A percentile compares a stretch with the other conserved stretches of the same genome.
Conservation (phyloP, 2,329 filamentous ascomycete genomes). For the Fusarium sp. region DNA sequence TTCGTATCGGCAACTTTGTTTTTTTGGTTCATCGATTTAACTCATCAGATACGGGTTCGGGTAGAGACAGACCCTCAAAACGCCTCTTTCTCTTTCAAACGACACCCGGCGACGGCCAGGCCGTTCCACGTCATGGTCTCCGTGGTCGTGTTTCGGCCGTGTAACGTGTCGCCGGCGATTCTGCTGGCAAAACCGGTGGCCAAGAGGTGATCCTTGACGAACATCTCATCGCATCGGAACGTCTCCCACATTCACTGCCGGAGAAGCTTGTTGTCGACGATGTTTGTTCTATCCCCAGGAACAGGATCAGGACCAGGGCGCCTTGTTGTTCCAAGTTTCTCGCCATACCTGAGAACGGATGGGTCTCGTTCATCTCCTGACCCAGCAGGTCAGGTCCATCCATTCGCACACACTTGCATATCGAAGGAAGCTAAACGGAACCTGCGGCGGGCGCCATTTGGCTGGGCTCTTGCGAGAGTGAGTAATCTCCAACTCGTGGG, state of each 20-base stretch:
- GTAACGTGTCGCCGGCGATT: conserved; percentile 26
- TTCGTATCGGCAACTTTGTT: neutral
- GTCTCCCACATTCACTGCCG: neutral
- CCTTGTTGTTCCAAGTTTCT: conserved; percentile 14
- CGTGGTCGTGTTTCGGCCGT: conserved; percentile 33
- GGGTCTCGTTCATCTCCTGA: conserved; percentile 35
- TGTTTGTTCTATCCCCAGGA: neutral
- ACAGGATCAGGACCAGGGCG: neutral
- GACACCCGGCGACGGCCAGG: conserved; percentile 3
- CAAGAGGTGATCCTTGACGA: conserved; percentile 3
- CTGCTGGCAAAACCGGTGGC: neutral
- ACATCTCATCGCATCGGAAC: conserved; percentile 4
- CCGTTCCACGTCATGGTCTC: conserved; percentile 12
- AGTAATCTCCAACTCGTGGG: conserved; percentile 39
- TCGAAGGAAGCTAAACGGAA: conserved; percentile 30
- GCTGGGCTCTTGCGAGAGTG: conserved; percentile 19
- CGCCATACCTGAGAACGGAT: conserved; percentile 15
- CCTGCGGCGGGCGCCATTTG: conserved; percentile 22
- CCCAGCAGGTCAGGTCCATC: conserved; percentile 7
- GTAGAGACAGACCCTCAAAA: neutral
- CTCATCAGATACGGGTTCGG: conserved; percentile 7
- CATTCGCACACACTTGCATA: neutral
- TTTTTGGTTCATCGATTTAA: neutral
- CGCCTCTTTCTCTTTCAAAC: conserved; percentile 6
- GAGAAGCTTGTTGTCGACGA: conserved; percentile 14